These are phyloP conservation scores for Populus pruinosa DNA, from an alignment of 345 rosid genomes.

Conservation along the genomic window DNA sequence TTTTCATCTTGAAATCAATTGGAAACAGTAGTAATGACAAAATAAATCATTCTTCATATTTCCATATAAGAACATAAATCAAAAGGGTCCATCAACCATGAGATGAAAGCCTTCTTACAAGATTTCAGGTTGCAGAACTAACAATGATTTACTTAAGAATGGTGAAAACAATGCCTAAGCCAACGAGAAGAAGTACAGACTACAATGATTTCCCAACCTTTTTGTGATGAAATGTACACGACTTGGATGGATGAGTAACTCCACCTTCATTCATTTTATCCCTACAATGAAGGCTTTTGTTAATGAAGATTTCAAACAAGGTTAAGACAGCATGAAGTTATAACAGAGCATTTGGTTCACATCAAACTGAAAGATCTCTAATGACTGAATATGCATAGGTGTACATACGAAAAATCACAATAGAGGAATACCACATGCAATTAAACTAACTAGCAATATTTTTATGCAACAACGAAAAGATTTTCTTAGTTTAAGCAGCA, in stretches of 20 bases:
- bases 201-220: constrained; percentile 33
- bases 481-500: background rate
- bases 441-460: background rate
- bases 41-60: background rate
- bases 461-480: background rate
- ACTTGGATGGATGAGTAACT: constrained; percentile 18
- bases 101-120: background rate
- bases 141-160: background rate
- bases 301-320: background rate
- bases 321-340: background rate
- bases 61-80: background rate
- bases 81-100: background rate
- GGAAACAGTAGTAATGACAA: background rate
- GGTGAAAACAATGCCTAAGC: background rate
- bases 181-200: background rate
- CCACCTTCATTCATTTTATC: constrained; percentile 18
- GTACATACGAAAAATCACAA: background rate
- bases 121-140: no score
- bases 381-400: background rate
- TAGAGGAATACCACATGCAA: background rate
- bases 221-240: constrained; percentile 19
- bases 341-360: background rate
- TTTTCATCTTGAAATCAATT: background rate
- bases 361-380: background rate
- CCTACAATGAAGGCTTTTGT: constrained; percentile 18